phyloP scores from a whole-genome alignment of 2,329 filamentous ascomycete genomes.

The Ophiosphaerella narmari region DNA sequence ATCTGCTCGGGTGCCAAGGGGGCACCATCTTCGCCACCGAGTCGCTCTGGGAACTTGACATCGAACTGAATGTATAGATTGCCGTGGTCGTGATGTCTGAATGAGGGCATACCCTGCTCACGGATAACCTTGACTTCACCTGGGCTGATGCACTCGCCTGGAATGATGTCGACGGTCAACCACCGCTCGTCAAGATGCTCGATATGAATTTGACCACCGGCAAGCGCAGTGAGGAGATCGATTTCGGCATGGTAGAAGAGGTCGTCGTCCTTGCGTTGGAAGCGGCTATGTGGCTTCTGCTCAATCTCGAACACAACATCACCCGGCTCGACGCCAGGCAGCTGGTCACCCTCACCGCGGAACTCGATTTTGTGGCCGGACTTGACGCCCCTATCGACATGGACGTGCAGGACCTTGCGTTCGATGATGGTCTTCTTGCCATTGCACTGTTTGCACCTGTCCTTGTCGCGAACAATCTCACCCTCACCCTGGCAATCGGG shows the following conservation, averaged over 20 bases:
- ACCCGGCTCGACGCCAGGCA: slow-evolving; percentile 88
- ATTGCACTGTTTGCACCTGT: slow-evolving; percentile 93
- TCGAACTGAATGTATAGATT: slow-evolving; percentile 98
- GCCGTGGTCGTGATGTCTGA: slow-evolving; percentile 90
- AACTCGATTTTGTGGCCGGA: slow-evolving; percentile 97
- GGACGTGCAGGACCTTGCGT: slow-evolving; percentile 96
- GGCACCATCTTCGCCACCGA: slow-evolving; percentile 50
- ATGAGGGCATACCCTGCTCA: slow-evolving; percentile 96
- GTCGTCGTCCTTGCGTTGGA: slow-evolving; percentile 95
- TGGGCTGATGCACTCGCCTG: slow-evolving; percentile 91
- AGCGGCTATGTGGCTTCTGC: slow-evolving; percentile 95
- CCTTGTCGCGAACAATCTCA: slow-evolving; percentile 94
- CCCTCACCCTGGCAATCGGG: slow-evolving; percentile 97
- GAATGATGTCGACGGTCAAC: slow-evolving; percentile 89
- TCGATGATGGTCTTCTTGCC: slow-evolving; percentile 99
- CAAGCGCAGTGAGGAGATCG: slow-evolving; percentile 91
- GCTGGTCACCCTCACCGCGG: slow-evolving; percentile 93
- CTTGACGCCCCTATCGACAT: slow-evolving; percentile 92
- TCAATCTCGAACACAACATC: slow-evolving; percentile 99
- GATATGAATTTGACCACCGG: slow-evolving; percentile 86
- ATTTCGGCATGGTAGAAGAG: slow-evolving; percentile 95
- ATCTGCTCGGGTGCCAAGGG: slow-evolving; percentile 68
- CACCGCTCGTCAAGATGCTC: slow-evolving; percentile 98
- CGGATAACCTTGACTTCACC: slow-evolving; percentile 91
- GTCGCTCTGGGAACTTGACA: slow-evolving; percentile 83